Evolutionary conservation across 108 stramenopile genomes (phyloP).

Genomic region (Chaetoceros muelleri): DNA sequence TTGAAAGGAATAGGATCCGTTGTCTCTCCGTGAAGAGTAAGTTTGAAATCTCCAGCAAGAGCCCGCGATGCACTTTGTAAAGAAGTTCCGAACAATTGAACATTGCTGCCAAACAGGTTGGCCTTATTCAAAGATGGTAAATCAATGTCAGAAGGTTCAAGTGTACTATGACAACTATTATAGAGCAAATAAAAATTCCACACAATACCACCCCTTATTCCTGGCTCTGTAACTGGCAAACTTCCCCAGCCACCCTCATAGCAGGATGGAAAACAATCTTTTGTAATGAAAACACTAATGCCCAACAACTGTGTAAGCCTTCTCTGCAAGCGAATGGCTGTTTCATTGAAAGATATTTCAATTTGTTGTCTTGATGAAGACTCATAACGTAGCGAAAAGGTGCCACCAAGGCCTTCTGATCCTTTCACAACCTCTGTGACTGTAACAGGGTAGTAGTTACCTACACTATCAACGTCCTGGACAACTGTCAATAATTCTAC

Average conservation of each 20-base stretch:
- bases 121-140: slow-evolving; percentile 29
- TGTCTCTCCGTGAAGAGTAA: slow-evolving; percentile 20
- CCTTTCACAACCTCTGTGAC: slow-evolving; percentile 49
- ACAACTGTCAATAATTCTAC: slow-evolving; percentile 25
- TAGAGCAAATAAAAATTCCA: slow-evolving; percentile 64
- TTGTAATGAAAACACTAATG: slow-evolving; percentile 46
- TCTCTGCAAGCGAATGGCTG: slow-evolving; percentile 25
- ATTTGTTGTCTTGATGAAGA: slow-evolving; percentile 9
- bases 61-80: slow-evolving; percentile 33
- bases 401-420: slow-evolving; percentile 45
- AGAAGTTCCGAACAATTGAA: slow-evolving; percentile 16
- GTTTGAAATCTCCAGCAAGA: slow-evolving; percentile 19
- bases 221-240: slow-evolving; percentile 28
- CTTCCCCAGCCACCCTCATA: slow-evolving; percentile 68
- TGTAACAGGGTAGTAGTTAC: slow-evolving; percentile 17
- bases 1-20: slow-evolving; percentile 40
- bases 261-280: slow-evolving; percentile 48
- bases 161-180: slow-evolving; percentile 52
- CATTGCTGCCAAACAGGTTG: slow-evolving; percentile 31
- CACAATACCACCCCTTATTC: slow-evolving; percentile 54
- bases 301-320: slow-evolving; percentile 70
- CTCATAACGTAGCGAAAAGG: slow-evolving; percentile 46
- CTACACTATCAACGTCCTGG: slow-evolving; percentile 35
- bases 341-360: slow-evolving; percentile 47
- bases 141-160: slow-evolving; percentile 70